Percentiles rank a stretch among this genome's conserved stretches.
phyloP scores from a whole-genome alignment of 2,329 filamentous ascomycete species.

The Periconia digitata region DNA sequence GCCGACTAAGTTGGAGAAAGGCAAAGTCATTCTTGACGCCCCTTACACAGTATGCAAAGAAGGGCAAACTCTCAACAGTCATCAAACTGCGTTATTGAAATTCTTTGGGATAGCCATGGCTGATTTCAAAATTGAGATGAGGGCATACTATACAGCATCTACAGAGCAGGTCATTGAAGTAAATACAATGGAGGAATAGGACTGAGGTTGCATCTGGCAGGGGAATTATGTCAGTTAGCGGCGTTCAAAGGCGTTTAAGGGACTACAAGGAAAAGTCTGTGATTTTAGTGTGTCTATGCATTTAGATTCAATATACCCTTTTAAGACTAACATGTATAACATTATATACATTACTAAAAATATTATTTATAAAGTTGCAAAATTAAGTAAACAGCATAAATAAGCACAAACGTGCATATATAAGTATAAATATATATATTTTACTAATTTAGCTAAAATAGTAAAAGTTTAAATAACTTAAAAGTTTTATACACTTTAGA shows the following conservation, averaged over 20 bases:
- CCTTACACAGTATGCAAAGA: conserved; percentile 79
- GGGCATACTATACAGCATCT: conserved; percentile 59
- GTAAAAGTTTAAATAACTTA: too few species aligned
- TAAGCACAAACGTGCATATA: too few species aligned
- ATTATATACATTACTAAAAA: too few species aligned
- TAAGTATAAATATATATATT: too few species aligned
- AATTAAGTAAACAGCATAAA: too few species aligned
- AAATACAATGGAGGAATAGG: conserved; percentile 50
- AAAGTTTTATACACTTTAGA: too few species aligned
- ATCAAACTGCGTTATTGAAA: conserved; percentile 92
- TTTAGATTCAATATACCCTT: conserved; percentile 3
- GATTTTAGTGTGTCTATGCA: not conserved
- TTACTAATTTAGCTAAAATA: too few species aligned
- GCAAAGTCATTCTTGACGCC: conserved; percentile 76
- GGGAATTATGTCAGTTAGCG: too few species aligned
- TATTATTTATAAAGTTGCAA: too few species aligned
- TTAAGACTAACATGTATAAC: not conserved
- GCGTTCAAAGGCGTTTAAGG: not conserved
- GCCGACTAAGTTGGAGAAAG: conserved; percentile 85
- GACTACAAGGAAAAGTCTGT: not conserved
- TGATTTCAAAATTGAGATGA: conserved; percentile 81
- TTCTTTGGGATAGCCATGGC: conserved; percentile 87
- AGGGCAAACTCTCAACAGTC: conserved; percentile 81
- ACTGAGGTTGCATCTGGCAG: too few species aligned
- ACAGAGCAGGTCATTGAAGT: conserved; percentile 54